A percentile compares a stretch with the other conserved stretches of the same genome.
Conservation (phyloP, 805 yeast species). For the Starmerella tilneyi region DNA sequence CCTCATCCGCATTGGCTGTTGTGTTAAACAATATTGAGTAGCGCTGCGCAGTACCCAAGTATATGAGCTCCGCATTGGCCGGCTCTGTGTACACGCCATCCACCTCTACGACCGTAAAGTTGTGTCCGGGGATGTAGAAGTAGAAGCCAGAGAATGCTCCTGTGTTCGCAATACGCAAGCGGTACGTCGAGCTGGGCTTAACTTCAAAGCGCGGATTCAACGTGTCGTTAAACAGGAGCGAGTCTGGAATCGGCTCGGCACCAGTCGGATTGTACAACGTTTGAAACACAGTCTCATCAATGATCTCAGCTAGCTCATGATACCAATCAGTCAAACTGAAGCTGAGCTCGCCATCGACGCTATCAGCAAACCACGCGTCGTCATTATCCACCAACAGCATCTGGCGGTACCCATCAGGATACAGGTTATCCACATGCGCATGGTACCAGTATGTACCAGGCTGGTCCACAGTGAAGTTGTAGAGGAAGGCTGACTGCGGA, state of each 20-base stretch:
- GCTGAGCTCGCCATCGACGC: constrained; percentile 69
- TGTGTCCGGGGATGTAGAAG: constrained; percentile 80
- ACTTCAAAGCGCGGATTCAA: constrained; percentile 41
- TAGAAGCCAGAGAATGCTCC: constrained; percentile 92
- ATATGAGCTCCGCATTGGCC: constrained; percentile 56
- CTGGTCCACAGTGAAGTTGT: constrained; percentile 84
- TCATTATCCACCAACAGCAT: constrained; percentile 62
- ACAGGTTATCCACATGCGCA: constrained; percentile 82
- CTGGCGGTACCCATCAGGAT: constrained; percentile 69
- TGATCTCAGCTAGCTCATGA: constrained; percentile 50
- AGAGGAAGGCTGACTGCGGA: constrained; percentile 61
- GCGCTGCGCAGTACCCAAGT: constrained; percentile 86
- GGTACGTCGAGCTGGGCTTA: constrained; percentile 75
- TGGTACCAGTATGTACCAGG: constrained; percentile 96
- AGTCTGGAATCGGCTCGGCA: constrained; percentile 92
- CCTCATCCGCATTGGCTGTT: constrained; percentile 47
- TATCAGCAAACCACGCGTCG: constrained; percentile 46
- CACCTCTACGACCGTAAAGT: constrained; percentile 74
- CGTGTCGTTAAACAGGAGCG: constrained; percentile 70
- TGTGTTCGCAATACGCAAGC: constrained; percentile 66
- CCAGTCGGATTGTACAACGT: constrained; percentile 84
- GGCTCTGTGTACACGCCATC: constrained; percentile 84
- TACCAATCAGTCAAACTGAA: constrained; percentile 81
- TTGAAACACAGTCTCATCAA: constrained; percentile 43
- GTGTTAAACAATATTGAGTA: constrained; percentile 71